These are phyloP conservation scores for Onygena corvina DNA, from an alignment of 2,329 filamentous ascomycete genomes.

Conservation along the genomic window DNA sequence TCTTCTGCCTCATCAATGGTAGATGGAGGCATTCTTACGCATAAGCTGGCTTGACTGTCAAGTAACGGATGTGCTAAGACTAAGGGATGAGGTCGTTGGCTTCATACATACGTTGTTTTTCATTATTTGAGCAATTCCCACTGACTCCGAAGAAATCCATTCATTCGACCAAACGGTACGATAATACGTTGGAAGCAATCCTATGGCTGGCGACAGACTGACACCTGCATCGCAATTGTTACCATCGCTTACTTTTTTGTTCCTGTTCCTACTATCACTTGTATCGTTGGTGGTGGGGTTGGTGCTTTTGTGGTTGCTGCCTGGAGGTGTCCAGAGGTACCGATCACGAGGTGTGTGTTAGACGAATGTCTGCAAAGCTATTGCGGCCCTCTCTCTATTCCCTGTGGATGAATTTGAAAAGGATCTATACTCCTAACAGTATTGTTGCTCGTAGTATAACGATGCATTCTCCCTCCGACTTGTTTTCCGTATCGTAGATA, in stretches of 20 bases:
- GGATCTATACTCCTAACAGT: not conserved
- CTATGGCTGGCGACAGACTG: not conserved
- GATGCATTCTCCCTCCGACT: not conserved
- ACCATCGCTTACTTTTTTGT: not conserved
- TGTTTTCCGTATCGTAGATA: no score
- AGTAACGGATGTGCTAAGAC: not conserved
- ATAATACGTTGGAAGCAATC: not conserved
- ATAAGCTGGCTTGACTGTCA: not conserved
- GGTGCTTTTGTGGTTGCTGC: not conserved
- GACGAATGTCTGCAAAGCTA: no score
- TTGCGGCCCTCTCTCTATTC: not conserved
- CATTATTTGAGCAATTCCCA: not conserved
- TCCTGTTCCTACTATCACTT: not conserved
- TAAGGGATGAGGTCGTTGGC: not conserved
- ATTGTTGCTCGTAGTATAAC: not conserved
- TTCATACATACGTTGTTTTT: slow-evolving; percentile 1
- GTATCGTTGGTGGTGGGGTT: not conserved
- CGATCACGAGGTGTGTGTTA: not conserved
- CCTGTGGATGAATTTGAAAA: not conserved
- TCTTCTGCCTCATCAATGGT: not conserved
- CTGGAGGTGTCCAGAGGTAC: not conserved
- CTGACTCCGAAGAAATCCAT: not conserved
- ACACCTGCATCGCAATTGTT: slow-evolving; percentile 5
- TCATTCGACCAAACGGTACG: not conserved
- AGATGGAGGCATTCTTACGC: not conserved